Conservation (phyloP, 2,329 filamentous ascomycete species). For the Arthrinium phaeospermum region DNA sequence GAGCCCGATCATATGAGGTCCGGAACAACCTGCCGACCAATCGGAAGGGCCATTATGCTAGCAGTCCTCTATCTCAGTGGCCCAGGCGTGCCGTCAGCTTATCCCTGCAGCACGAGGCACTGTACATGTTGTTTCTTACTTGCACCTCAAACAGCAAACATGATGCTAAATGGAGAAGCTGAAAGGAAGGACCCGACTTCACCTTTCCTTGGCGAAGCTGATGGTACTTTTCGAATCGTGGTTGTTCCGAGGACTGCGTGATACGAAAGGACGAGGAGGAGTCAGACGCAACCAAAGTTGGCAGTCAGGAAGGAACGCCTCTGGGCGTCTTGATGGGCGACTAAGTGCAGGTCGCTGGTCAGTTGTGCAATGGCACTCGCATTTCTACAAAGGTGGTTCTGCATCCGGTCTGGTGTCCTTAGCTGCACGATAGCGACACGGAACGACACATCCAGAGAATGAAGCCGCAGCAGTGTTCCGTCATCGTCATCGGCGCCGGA, state of each 20-base stretch:
- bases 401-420: background rate
- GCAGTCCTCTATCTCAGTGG: background rate
- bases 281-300: too few species aligned
- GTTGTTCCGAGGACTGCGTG: too few species aligned
- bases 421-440: background rate
- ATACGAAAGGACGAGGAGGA: background rate
- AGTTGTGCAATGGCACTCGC: background rate
- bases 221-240: background rate
- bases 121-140: background rate
- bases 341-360: background rate
- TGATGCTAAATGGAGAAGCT: background rate
- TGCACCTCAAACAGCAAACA: background rate
- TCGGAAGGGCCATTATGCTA: background rate
- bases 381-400: background rate
- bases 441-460: background rate
- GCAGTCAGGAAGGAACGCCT: background rate
- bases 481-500: constrained; percentile 60
- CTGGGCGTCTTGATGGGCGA: background rate
- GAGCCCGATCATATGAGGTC: background rate
- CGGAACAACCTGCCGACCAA: background rate
- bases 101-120: background rate
- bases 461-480: background rate
- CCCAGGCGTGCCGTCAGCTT: background rate
- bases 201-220: background rate
- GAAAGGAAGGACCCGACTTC: background rate